phyloP scores from a whole-genome alignment of 192 early-diverging fungal genomes.

The Backusella parvicylindrica region DNA sequence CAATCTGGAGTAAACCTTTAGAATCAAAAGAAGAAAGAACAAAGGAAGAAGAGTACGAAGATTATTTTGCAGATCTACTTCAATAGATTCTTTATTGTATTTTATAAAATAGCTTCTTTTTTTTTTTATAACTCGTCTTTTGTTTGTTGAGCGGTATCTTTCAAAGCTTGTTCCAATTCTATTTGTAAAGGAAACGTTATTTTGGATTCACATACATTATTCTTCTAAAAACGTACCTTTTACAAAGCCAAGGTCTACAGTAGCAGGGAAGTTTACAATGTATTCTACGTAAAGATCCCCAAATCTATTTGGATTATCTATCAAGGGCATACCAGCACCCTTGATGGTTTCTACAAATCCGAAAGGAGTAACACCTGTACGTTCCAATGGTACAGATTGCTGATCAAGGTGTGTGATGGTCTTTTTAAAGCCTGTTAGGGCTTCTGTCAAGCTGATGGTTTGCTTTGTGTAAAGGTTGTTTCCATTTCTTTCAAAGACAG shows the following conservation, averaged over 20 bases:
- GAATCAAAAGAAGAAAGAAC: conserved; percentile 31
- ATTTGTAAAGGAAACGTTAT: neutral
- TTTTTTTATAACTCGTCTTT: neutral
- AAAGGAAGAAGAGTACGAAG: conserved; percentile 60
- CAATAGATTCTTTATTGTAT: conserved; percentile 18
- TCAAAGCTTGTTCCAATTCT: neutral
- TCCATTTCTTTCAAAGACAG: conserved; percentile 74
- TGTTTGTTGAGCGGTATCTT: neutral
- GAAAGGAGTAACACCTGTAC: conserved; percentile 43
- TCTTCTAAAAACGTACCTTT: conserved; percentile 29
- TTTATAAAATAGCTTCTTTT: neutral
- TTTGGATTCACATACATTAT: too few relatives aligned
- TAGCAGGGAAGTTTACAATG: conserved; percentile 73
- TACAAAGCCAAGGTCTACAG: conserved; percentile 39
- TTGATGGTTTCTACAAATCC: conserved; percentile 78
- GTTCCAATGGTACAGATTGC: conserved; percentile 59
- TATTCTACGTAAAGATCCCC: conserved; percentile 91
- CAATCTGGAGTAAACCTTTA: conserved; percentile 24
- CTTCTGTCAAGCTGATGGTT: conserved; percentile 71
- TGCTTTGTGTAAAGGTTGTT: conserved; percentile 73
- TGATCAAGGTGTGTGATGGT: conserved; percentile 82
- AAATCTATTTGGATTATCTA: conserved; percentile 48
- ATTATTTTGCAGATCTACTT: conserved; percentile 60
- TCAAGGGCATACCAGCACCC: conserved; percentile 87
- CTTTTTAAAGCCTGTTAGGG: conserved; percentile 78